These are phyloP conservation scores for Ustilago bromivora DNA, from an alignment of 1,284 basidiomycete genomes.

Conservation along the genomic window DNA sequence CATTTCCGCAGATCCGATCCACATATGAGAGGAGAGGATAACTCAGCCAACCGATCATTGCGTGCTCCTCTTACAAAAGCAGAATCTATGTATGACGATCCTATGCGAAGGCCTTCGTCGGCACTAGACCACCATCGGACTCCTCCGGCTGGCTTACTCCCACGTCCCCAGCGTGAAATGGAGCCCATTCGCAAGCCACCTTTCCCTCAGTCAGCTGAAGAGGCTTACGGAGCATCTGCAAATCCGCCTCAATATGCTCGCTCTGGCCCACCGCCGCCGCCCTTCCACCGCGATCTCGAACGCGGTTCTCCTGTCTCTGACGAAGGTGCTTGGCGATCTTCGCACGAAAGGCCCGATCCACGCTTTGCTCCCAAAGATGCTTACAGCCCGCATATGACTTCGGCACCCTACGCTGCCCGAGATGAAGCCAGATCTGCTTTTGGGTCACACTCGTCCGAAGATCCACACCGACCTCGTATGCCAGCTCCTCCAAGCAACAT, in stretches of 20 bases:
- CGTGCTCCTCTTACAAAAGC: slow-evolving; percentile 4
- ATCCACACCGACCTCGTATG: slow-evolving; percentile 29
- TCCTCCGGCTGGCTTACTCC: slow-evolving; percentile 20
- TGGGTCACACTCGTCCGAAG: slow-evolving; percentile 27
- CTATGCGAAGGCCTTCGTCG: slow-evolving; percentile 18
- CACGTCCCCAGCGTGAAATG: slow-evolving; percentile 20
- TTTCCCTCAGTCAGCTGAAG: slow-evolving; percentile 17
- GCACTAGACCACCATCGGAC: slow-evolving; percentile 20
- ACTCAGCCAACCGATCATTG: not conserved
- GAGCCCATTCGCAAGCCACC: slow-evolving; percentile 12
- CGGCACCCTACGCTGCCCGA: slow-evolving; percentile 13
- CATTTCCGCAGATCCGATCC: slow-evolving; percentile 2
- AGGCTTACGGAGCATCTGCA: slow-evolving; percentile 8
- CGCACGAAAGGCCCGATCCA: slow-evolving; percentile 21
- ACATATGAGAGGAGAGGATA: slow-evolving; percentile 7
- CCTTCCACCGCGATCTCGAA: slow-evolving; percentile 18
- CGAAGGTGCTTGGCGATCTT: slow-evolving; percentile 28
- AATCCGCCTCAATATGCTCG: slow-evolving; percentile 8
- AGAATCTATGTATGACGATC: slow-evolving; percentile 14
- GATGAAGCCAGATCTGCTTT: slow-evolving; percentile 22
- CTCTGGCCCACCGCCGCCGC: slow-evolving; percentile 23
- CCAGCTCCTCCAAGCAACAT: slow-evolving; percentile 16
- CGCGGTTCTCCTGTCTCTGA: slow-evolving; percentile 23
- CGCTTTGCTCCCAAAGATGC: slow-evolving; percentile 25
- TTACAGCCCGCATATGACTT: slow-evolving; percentile 25